Percentiles rank a stretch among this genome's conserved stretches.
phyloP scores from a whole-genome alignment of 2,329 filamentous ascomycete species.

The Chaetomium globosum region DNA sequence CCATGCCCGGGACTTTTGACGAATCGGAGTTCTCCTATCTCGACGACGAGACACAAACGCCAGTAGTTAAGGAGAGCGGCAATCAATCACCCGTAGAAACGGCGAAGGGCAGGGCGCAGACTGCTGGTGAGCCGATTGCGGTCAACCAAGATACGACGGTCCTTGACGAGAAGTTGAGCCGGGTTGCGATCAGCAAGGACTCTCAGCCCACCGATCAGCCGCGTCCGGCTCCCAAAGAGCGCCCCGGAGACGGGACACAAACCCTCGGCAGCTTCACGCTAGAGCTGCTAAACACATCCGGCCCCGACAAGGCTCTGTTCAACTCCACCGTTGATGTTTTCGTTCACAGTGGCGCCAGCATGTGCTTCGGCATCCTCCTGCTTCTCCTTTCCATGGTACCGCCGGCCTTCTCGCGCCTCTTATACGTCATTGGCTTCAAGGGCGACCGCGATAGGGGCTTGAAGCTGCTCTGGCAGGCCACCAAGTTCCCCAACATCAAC shows the following conservation, averaged over 20 bases:
- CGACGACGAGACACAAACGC: slow-evolving; percentile 24
- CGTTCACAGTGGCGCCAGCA: slow-evolving; percentile 82
- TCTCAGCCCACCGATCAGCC: not conserved
- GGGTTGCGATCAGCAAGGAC: slow-evolving; percentile 14
- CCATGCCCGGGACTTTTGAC: slow-evolving; percentile 47
- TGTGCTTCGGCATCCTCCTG: slow-evolving; percentile 86
- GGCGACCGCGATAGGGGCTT: slow-evolving; percentile 84
- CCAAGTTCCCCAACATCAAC: slow-evolving; percentile 83
- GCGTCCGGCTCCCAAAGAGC: slow-evolving; percentile 3
- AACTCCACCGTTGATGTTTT: slow-evolving; percentile 81
- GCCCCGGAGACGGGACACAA: slow-evolving; percentile 5
- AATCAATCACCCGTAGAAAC: slow-evolving; percentile 61
- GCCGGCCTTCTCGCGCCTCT: slow-evolving; percentile 81
- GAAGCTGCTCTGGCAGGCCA: slow-evolving; percentile 86
- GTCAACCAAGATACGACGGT: slow-evolving; percentile 39
- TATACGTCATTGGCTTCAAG: slow-evolving; percentile 87
- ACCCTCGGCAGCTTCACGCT: slow-evolving; percentile 30
- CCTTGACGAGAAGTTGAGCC: slow-evolving; percentile 32
- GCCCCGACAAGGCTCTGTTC: slow-evolving; percentile 65
- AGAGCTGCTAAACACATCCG: slow-evolving; percentile 44
- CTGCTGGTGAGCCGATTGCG: slow-evolving; percentile 49
- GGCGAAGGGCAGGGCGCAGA: slow-evolving; percentile 51
- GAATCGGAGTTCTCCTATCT: slow-evolving; percentile 42
- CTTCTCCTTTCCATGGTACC: slow-evolving; percentile 91
- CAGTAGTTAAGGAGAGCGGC: slow-evolving; percentile 34